Percentiles rank a stretch among this genome's conserved stretches.
phyloP scores from a whole-genome alignment of 371 early-diverging fungal genomes.

The Apophysomyces sp. region DNA sequence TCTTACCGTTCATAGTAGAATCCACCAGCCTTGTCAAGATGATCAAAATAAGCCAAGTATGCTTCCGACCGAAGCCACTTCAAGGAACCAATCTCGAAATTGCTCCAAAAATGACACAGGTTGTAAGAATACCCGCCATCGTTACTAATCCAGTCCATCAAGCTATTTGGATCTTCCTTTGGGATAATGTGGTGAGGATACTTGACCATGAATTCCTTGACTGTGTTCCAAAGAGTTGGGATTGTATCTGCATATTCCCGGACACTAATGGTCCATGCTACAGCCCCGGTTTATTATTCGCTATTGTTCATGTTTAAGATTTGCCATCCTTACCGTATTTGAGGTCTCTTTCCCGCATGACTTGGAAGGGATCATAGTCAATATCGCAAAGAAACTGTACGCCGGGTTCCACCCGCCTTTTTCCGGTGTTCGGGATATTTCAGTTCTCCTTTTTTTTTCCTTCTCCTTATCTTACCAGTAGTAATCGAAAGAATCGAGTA shows the following conservation, averaged over 20 bases:
- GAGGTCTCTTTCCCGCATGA: constrained; percentile 76
- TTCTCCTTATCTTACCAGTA: constrained; percentile 78
- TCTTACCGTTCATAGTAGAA: constrained; percentile 90
- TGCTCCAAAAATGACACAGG: constrained; percentile 74
- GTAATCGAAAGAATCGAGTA: constrained; percentile 72
- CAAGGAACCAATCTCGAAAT: constrained; percentile 62
- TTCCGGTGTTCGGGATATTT: constrained; percentile 60
- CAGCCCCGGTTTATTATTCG: no score
- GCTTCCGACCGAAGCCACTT: constrained; percentile 69
- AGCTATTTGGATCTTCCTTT: constrained; percentile 34
- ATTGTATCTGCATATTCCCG: constrained; percentile 80
- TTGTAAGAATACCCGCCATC: constrained; percentile 50
- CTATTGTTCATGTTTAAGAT: background rate
- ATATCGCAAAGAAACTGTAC: constrained; percentile 87
- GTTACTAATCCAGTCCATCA: constrained; percentile 29
- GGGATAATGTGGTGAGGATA: constrained; percentile 49
- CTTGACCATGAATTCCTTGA: constrained; percentile 57
- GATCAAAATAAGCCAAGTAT: constrained; percentile 79
- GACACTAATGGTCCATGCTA: constrained; percentile 73
- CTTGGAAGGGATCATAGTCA: constrained; percentile 87
- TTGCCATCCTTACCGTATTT: constrained; percentile 64
- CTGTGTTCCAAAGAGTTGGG: constrained; percentile 80
- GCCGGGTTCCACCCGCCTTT: constrained; percentile 96
- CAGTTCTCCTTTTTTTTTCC: background rate
- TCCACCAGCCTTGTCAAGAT: constrained; percentile 81